Evolutionary conservation across 2,329 filamentous ascomycete species (phyloP).

Genomic region (Aspergillus aculeatinus): DNA sequence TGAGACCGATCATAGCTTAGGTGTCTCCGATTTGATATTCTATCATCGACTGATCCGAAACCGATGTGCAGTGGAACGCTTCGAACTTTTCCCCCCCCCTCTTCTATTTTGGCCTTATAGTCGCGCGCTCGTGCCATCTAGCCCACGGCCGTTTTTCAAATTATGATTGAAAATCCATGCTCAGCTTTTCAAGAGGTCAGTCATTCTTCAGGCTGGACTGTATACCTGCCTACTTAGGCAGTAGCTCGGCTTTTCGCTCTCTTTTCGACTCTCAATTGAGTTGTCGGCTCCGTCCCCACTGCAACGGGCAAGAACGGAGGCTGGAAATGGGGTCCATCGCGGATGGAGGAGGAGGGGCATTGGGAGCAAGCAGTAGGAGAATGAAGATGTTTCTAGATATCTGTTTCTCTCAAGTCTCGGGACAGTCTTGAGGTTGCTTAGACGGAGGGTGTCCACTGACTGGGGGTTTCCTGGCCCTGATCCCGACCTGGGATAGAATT

Average conservation of each 20-base stretch:
- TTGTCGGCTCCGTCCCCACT: neutral
- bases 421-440: neutral
- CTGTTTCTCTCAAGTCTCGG: neutral
- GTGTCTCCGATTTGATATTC: neutral
- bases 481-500: neutral
- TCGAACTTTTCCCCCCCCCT: neutral
- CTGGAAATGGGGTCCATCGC: neutral
- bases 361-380: neutral
- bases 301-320: neutral
- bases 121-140: neutral
- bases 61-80: neutral
- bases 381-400: neutral
- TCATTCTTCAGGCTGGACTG: neutral
- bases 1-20: neutral
- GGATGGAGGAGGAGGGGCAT: neutral
- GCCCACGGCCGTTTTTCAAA: neutral
- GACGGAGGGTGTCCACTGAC: neutral
- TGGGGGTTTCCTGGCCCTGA: neutral
- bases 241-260: neutral
- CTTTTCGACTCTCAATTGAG: neutral
- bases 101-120: neutral
- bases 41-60: neutral
- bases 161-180: neutral
- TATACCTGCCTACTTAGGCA: constrained; percentile 6
- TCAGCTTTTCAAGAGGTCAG: neutral